phyloP scores from a whole-genome alignment of 805 yeast genomes.

The Wickerhamomyces rabaulensis region DNA sequence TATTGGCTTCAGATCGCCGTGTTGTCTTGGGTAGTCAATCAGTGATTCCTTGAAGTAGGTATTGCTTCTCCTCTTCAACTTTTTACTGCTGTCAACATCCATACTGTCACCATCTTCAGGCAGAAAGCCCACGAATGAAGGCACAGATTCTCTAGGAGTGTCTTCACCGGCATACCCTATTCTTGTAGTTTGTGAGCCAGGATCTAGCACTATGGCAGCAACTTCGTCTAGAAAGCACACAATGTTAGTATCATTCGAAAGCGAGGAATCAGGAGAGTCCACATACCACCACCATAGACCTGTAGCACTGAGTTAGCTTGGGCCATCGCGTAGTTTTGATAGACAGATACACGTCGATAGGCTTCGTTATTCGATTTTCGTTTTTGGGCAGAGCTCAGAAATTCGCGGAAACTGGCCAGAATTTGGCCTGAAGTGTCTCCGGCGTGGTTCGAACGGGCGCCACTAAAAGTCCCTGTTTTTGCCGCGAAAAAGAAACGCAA shows the following conservation, averaged over 20 bases:
- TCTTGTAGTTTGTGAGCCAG: slow-evolving; percentile 80
- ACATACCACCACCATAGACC: slow-evolving; percentile 16
- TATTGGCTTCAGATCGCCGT: slow-evolving; percentile 50
- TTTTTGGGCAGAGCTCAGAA: not conserved
- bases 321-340: slow-evolving; percentile 13
- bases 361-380: not conserved
- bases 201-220: slow-evolving; percentile 85
- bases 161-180: slow-evolving; percentile 94
- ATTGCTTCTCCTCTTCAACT: slow-evolving; percentile 18
- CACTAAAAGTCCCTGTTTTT: too few species aligned
- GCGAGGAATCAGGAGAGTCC: not conserved
- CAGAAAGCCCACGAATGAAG: slow-evolving; percentile 56
- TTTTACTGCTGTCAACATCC: slow-evolving; percentile 19
- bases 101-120: slow-evolving; percentile 13
- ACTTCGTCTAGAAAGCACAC: slow-evolving; percentile 57
- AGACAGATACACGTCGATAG: not conserved
- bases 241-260: slow-evolving; percentile 8
- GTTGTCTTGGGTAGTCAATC: slow-evolving; percentile 46
- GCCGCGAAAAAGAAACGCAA: not conserved
- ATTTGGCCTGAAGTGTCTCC: not conserved
- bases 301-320: slow-evolving; percentile 20
- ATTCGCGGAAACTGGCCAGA: not conserved
- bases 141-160: slow-evolving; percentile 68
- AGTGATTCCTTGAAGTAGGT: slow-evolving; percentile 34
- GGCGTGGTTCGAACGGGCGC: not conserved